A percentile compares a stretch with the other conserved stretches of the same genome.
Evolutionary conservation across 768 basidiomycete genomes (phyloP).

Genomic region (Auriscalpium orientale): DNA sequence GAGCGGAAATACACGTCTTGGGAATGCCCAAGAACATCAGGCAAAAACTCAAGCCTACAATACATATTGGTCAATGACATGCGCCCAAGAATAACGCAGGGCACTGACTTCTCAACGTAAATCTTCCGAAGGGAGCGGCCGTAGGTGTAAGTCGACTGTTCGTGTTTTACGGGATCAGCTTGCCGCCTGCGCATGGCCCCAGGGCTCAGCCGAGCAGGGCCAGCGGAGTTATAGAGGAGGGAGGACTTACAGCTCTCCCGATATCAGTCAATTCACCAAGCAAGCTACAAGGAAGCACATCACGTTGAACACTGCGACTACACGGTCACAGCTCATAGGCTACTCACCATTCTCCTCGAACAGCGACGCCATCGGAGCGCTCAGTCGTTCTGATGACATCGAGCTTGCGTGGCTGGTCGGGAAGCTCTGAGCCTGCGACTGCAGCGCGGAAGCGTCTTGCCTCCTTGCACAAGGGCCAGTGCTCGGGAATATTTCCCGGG

Average conservation of each 20-base stretch:
- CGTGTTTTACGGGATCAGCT: neutral
- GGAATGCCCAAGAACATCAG: slow-evolving; percentile 38
- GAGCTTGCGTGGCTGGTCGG: slow-evolving; percentile 1
- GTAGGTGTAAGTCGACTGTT: slow-evolving; percentile 58
- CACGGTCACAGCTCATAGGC: neutral
- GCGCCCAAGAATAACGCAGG: neutral
- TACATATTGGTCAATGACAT: neutral
- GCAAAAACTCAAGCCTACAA: slow-evolving; percentile 56
- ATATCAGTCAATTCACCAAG: slow-evolving; percentile 67
- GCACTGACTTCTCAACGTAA: slow-evolving; percentile 55
- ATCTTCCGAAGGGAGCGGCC: slow-evolving; percentile 52
- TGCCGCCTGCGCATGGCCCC: neutral
- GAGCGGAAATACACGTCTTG: slow-evolving; percentile 59
- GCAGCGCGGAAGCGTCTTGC: slow-evolving; percentile 43
- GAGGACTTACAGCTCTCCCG: slow-evolving; percentile 47
- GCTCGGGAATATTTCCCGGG: slow-evolving; percentile 57
- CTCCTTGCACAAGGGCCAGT: slow-evolving; percentile 61
- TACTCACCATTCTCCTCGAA: slow-evolving; percentile 59
- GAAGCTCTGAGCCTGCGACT: slow-evolving; percentile 26
- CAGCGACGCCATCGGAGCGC: slow-evolving; percentile 42
- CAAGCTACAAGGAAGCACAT: slow-evolving; percentile 34
- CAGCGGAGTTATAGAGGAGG: neutral
- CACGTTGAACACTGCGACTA: neutral
- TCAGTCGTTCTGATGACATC: slow-evolving; percentile 45
- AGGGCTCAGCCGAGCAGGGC: neutral